A percentile compares a stretch with the other conserved stretches of the same genome.
Conservation (phyloP, 176 grass and related monocot genomes). For the Stipa capillata region DNA sequence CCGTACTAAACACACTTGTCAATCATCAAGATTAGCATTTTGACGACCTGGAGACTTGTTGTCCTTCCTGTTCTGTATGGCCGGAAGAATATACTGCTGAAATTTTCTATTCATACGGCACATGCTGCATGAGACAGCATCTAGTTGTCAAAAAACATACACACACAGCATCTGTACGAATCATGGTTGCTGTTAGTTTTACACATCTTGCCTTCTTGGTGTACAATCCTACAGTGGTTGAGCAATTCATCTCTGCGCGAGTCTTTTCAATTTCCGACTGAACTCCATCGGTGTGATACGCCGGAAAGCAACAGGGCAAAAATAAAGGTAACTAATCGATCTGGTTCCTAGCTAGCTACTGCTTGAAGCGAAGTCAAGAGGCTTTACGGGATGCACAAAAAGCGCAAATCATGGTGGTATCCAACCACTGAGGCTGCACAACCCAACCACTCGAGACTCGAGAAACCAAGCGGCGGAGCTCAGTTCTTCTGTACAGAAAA, state of each 20-base stretch:
- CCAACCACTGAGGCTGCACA: background rate
- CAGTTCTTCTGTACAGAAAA: background rate
- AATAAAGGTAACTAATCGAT: background rate
- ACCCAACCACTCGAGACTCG: background rate
- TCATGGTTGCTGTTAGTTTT: background rate
- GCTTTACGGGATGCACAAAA: conserved; percentile 24
- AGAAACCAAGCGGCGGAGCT: background rate
- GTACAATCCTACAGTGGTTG: background rate
- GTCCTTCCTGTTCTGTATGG: background rate
- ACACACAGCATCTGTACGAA: background rate
- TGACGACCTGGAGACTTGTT: background rate
- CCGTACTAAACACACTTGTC: background rate
- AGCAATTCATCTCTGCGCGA: background rate
- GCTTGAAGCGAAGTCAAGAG: conserved; percentile 46
- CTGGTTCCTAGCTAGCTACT: conserved; percentile 8
- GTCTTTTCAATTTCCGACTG: background rate
- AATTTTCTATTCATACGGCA: background rate
- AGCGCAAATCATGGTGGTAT: background rate
- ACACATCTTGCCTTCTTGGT: background rate
- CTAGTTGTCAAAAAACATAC: too few relatives aligned
- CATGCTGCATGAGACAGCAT: background rate
- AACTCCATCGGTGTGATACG: background rate
- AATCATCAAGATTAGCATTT: background rate
- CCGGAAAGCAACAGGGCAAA: background rate
- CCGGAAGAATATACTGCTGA: background rate